phyloP scores from a whole-genome alignment of 306 rosid genomes.

The Dryas octopetala region DNA sequence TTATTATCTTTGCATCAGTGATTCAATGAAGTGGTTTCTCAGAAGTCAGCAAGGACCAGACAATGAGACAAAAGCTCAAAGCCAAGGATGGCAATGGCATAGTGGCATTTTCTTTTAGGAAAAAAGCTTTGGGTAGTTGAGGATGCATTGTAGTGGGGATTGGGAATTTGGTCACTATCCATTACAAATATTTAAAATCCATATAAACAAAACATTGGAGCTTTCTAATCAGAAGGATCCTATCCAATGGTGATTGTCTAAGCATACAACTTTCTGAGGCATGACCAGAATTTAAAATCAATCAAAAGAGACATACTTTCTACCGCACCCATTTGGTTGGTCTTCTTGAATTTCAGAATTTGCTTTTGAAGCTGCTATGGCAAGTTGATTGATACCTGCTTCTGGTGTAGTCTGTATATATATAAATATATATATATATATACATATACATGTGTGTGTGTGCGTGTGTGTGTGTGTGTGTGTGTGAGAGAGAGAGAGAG shows the following conservation, averaged over 20 bases:
- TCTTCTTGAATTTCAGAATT: no score
- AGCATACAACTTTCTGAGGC: slow-evolving; percentile 1
- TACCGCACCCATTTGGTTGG: no score
- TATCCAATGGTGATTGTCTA: slow-evolving; percentile 8
- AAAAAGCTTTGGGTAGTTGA: no score
- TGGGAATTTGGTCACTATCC: neutral
- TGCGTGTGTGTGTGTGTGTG: no score
- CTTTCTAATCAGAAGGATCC: neutral
- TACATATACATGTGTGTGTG: no score
- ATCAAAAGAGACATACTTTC: neutral
- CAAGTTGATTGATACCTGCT: no score
- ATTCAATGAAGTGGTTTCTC: neutral
- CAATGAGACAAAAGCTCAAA: neutral
- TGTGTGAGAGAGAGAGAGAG: no score
- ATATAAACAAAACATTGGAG: neutral
- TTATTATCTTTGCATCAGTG: neutral
- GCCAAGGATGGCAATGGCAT: neutral
- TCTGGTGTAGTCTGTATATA: no score
- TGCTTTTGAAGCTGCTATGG: no score
- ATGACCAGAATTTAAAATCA: neutral
- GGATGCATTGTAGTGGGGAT: neutral
- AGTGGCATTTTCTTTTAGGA: no score
- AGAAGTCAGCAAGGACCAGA: neutral
- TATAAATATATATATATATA: no score
- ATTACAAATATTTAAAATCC: neutral